phyloP scores from a whole-genome alignment of 768 basidiomycete genomes.

The Lanmaoa pseudosensibilis region DNA sequence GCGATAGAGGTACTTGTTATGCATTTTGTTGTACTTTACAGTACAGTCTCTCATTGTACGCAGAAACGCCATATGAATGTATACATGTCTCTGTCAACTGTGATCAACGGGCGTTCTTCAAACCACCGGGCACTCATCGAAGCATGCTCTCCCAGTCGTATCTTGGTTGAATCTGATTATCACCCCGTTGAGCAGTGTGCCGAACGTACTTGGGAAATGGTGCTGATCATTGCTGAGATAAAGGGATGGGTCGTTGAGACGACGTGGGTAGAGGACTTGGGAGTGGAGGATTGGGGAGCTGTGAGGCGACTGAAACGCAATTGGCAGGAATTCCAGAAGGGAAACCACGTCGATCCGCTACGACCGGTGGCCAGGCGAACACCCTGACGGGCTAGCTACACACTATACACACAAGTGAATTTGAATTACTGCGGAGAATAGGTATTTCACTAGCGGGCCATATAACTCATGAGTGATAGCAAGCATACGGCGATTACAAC shows the following conservation, averaged over 20 bases:
- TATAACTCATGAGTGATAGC: conserved; percentile 57
- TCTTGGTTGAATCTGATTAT: conserved; percentile 88
- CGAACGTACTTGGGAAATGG: conserved; percentile 73
- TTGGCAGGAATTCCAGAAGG: conserved; percentile 61
- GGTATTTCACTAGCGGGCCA: conserved; percentile 29
- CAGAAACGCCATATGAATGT: conserved; percentile 74
- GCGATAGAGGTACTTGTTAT: conserved; percentile 63
- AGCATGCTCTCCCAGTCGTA: conserved; percentile 58
- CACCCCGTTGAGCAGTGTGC: conserved; percentile 62
- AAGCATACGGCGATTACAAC: conserved; percentile 84
- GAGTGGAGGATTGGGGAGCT: conserved; percentile 52
- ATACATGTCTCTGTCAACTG: conserved; percentile 86
- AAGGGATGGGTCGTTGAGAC: conserved; percentile 76
- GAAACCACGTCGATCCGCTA: conserved; percentile 37
- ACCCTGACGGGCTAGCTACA: background rate
- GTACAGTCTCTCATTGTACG: conserved; percentile 10
- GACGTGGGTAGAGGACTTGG: conserved; percentile 45
- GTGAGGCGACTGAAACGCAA: conserved; percentile 69
- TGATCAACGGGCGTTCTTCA: conserved; percentile 73
- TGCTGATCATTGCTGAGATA: conserved; percentile 67
- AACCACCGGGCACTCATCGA: conserved; percentile 65
- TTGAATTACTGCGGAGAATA: conserved; percentile 3
- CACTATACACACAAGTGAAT: background rate
- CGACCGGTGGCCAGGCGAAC: background rate
- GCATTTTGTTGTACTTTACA: background rate